phyloP scores from a whole-genome alignment of 1,139 yeast species.

The Suzukiozyma palmioleophila region DNA sequence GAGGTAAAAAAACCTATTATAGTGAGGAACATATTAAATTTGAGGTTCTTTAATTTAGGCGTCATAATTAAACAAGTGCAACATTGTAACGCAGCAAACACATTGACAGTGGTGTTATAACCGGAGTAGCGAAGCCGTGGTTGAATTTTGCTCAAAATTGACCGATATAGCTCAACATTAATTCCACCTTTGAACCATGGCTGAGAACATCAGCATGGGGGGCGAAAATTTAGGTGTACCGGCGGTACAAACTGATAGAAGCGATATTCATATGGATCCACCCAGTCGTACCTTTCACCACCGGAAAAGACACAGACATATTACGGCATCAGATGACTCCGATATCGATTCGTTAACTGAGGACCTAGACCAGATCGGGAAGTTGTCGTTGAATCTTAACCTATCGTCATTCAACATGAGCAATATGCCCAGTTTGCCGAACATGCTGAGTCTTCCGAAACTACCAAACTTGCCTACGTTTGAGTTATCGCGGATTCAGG shows the following conservation, averaged over 20 bases:
- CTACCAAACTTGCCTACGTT: conserved; percentile 14
- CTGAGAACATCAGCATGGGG: not conserved
- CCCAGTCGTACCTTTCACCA: not conserved
- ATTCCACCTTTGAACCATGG: too few species aligned
- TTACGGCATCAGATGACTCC: conserved; percentile 7
- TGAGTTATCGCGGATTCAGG: conserved; percentile 21
- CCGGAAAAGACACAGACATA: not conserved
- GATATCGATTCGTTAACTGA: conserved; percentile 34
- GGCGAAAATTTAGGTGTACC: not conserved
- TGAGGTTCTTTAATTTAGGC: too few species aligned
- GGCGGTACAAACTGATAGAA: not conserved
- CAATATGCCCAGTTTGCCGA: conserved; percentile 15
- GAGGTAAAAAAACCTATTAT: too few species aligned
- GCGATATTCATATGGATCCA: not conserved
- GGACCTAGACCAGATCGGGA: conserved; percentile 46
- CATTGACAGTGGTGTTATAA: too few species aligned
- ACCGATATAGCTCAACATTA: too few species aligned
- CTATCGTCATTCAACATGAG: conserved; percentile 17
- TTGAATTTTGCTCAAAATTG: too few species aligned
- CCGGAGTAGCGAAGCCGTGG: too few species aligned
- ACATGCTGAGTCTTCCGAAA: conserved; percentile 10
- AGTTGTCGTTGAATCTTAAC: conserved; percentile 20
- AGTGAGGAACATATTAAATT: too few species aligned
- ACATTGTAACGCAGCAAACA: too few species aligned
- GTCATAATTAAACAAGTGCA: too few species aligned